Evolutionary conservation across 129 eudicot species (phyloP).

Genomic region (Helianthus tuberosus): DNA sequence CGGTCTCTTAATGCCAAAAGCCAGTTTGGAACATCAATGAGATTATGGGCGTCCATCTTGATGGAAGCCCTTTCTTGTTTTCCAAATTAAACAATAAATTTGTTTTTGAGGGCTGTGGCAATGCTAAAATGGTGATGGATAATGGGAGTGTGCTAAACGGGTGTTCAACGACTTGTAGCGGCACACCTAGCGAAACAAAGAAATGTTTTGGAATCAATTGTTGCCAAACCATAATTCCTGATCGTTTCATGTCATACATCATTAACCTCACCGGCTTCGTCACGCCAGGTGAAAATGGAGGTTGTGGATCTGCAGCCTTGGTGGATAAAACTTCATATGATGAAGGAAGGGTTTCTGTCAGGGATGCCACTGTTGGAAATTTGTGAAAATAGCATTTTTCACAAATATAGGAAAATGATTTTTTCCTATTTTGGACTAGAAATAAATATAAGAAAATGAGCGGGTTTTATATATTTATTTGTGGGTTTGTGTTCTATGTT

Average conservation of each 20-base stretch:
- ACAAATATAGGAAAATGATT: no score
- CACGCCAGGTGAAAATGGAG: background rate
- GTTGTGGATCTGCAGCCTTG: conserved; percentile 8
- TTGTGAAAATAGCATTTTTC: no score
- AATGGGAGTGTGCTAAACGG: conserved; percentile 13
- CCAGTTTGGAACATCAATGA: background rate
- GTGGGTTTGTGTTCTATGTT: no score
- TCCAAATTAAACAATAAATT: conserved; percentile 20
- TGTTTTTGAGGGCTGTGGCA: conserved; percentile 11
- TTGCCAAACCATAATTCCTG: conserved; percentile 19
- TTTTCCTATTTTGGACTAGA: no score
- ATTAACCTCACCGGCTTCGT: background rate
- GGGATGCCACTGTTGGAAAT: no score
- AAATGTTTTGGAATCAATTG: conserved; percentile 17
- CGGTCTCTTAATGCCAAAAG: conserved; percentile 14
- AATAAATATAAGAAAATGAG: no score
- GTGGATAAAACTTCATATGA: background rate
- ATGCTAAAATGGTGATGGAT: background rate
- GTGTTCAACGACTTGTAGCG: conserved; percentile 23
- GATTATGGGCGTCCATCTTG: background rate
- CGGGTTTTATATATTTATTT: no score
- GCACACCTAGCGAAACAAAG: background rate
- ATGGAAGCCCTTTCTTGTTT: conserved; percentile 20
- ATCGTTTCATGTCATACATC: conserved; percentile 3
- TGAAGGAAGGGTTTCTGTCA: background rate